A percentile compares a stretch with the other conserved stretches of the same genome.
phyloP scores from a whole-genome alignment of 768 basidiomycete genomes.

The Amanita jacksonii region DNA sequence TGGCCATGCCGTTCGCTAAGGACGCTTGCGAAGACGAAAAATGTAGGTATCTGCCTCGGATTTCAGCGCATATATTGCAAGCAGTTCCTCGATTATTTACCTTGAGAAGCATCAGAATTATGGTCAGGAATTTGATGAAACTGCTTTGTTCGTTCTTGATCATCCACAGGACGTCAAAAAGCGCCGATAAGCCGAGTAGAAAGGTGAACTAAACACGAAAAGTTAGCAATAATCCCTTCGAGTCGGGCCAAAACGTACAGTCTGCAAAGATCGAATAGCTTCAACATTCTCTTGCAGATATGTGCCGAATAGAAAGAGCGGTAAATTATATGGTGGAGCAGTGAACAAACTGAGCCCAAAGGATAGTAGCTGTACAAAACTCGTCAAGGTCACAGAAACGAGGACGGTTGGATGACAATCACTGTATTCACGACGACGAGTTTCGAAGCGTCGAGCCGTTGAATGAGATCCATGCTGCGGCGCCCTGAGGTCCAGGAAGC shows the following conservation, averaged over 20 bases:
- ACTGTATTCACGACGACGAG: conserved; percentile 59
- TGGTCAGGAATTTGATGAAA: conserved; percentile 44
- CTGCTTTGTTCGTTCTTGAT: conserved; percentile 42
- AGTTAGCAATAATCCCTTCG: conserved; percentile 2
- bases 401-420: neutral
- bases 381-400: neutral
- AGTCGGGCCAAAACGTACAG: conserved; percentile 28
- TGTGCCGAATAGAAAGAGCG: conserved; percentile 72
- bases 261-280: conserved; percentile 51
- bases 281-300: conserved; percentile 67
- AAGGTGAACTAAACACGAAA: conserved; percentile 44
- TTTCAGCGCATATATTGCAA: neutral
- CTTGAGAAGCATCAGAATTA: conserved; percentile 52
- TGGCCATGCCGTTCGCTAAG: conserved; percentile 48
- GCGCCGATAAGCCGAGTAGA: conserved; percentile 46
- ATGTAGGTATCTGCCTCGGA: conserved; percentile 44
- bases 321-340: conserved; percentile 66
- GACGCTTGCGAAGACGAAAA: conserved; percentile 38
- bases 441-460: conserved; percentile 63
- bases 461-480: conserved; percentile 50
- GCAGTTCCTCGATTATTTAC: conserved; percentile 19
- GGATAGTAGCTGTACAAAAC: conserved; percentile 43
- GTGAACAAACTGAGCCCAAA: conserved; percentile 46
- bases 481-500: neutral
- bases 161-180: conserved; percentile 72